phyloP scores from a whole-genome alignment of 2,329 filamentous ascomycete species.

The Camillea tinctor region DNA sequence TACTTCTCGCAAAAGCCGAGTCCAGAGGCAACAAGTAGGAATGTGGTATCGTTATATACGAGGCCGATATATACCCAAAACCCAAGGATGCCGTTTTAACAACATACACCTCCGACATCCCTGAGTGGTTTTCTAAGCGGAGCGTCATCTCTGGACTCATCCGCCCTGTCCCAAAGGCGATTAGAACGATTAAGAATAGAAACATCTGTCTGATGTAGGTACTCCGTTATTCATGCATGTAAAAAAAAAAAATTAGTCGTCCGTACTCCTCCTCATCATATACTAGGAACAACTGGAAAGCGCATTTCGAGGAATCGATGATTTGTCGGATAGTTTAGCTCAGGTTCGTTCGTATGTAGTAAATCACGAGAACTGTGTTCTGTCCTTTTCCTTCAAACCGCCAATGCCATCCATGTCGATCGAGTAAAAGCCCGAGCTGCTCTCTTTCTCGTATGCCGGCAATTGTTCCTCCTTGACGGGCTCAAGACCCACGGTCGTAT shows the following conservation, averaged over 20 bases:
- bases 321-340: conserved; percentile 5
- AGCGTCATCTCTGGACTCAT: conserved; percentile 15
- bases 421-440: conserved; percentile 79
- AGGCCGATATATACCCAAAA: conserved; percentile 20
- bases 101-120: conserved; percentile 3
- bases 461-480: conserved; percentile 78
- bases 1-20: conserved; percentile 8
- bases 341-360: conserved; percentile 8
- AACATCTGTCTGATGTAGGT: conserved; percentile 22
- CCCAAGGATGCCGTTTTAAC: conserved; percentile 8
- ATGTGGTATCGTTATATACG: conserved; percentile 25
- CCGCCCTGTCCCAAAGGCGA: conserved; percentile 18
- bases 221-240: conserved; percentile 26
- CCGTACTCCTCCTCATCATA: conserved; percentile 19
- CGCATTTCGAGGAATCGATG: background rate
- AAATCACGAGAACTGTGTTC: conserved; percentile 33
- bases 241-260: conserved; percentile 12
- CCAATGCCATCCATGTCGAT: conserved; percentile 94
- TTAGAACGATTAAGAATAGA: conserved; percentile 18
- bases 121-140: conserved; percentile 11
- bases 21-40: conserved; percentile 15
- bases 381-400: conserved; percentile 86
- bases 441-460: conserved; percentile 84
- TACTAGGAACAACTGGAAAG: conserved; percentile 13
- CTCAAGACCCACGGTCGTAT: conserved; percentile 83